Percentiles rank a stretch among this genome's conserved stretches.
Evolutionary conservation across 768 basidiomycete genomes (phyloP).

Genomic region (Lactifluus subvellereus): DNA sequence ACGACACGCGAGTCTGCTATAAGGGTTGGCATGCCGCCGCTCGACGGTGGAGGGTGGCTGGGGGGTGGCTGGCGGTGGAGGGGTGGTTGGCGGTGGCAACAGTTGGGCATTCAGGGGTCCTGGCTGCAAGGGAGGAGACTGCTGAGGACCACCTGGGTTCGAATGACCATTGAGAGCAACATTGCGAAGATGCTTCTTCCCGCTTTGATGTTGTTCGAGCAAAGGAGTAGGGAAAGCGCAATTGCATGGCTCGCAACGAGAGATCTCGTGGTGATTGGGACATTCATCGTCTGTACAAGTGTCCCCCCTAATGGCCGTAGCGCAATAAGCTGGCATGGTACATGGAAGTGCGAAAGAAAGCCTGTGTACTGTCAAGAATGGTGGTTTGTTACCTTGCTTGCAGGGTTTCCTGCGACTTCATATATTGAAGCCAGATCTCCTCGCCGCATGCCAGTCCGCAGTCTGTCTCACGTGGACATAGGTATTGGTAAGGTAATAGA

Average conservation of each 20-base stretch:
- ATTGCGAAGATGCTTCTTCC: conserved; percentile 6
- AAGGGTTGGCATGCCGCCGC: too few relatives aligned
- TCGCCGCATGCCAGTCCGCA: too few relatives aligned
- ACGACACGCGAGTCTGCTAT: neutral
- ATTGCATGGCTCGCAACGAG: conserved; percentile 26
- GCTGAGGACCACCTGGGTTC: neutral
- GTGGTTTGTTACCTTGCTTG: too few relatives aligned
- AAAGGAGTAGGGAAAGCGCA: conserved; percentile 1
- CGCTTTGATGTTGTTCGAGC: conserved; percentile 1
- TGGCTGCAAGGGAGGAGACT: neutral
- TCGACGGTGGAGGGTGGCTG: neutral
- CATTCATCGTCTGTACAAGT: conserved; percentile 24
- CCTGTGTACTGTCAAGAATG: neutral
- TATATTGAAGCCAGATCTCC: too few relatives aligned
- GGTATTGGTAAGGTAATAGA: too few relatives aligned
- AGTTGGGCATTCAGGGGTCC: neutral
- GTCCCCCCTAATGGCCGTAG: conserved; percentile 8
- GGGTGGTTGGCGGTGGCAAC: too few relatives aligned
- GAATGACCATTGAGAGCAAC: neutral
- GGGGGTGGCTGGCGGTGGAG: neutral
- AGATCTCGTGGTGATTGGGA: conserved; percentile 22
- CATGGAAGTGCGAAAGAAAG: neutral
- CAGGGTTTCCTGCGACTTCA: too few relatives aligned
- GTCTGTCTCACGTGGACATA: too few relatives aligned
- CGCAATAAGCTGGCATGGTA: neutral